Base-by-base conservation (phyloP, 1,139 yeast species). In the Blastobotrys capitulatus region DNA sequence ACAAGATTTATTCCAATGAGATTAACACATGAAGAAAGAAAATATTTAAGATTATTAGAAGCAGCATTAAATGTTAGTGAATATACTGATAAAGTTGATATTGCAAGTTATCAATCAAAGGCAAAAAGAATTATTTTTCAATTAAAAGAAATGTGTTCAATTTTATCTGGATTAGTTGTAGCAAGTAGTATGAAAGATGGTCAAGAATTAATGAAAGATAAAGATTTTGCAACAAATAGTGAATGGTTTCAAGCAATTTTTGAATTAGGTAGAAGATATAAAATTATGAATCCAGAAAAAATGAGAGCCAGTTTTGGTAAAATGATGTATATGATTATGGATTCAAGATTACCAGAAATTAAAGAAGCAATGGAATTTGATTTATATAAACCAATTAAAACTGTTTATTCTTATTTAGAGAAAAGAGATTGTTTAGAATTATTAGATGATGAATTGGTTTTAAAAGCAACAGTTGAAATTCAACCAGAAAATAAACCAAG, bases 251-350 rank as follows among this genome's bases (percentile, higher is more conserved):
- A 83, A 60, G 67, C 65, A 38, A 70, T 83, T 15, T 83, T 83
- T 63, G 92, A 83, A 64, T 78, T 83, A 53, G 92, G 92, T 25
- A 73, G 92, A 57, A 73, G 92, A 46, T 83, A 83, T 66, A 83
- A 83, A 61, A 79, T 84, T 56, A 81, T 83, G 88, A 83, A 83
- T 60, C 92, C 92, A 0, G 88, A 83, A 57, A 74, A 79, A 57
- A 80, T 84, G 85, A 73, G 88, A 51, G 84, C 80, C 57, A 80
- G 81, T 2, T 84, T 80, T 62, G 92, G 92, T 40, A 83, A 83
- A 60, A 68, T 84, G 51, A 81, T 85, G 70, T 83, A 83, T 64
- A 84, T 83, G 84, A 80, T 84, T 42, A 84, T 84, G 89, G 92
- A 83, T 62, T 83, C 90, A 1, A 69, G 85, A 48, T 66, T 82